Percentiles rank a stretch among this genome's conserved stretches.
These are phyloP conservation scores for Colletotrichum cuscutae DNA, from an alignment of 2,329 filamentous ascomycete genomes.

Conservation along the genomic window DNA sequence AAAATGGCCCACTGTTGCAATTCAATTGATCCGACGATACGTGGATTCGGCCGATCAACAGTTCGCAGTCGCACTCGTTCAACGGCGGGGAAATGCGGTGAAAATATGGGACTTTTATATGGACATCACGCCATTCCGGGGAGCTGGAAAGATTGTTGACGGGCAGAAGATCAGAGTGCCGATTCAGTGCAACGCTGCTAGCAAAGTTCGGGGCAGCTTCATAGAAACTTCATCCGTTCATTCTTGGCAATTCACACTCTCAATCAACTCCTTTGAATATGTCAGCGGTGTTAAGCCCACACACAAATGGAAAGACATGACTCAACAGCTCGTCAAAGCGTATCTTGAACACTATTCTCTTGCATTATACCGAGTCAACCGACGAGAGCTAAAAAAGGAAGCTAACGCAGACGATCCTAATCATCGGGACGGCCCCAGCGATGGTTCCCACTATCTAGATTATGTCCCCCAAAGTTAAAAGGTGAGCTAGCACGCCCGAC, in stretches of 20 bases:
- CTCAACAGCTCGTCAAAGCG: not conserved
- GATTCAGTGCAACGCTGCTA: not conserved
- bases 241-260: not conserved
- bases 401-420: not conserved
- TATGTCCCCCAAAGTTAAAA: not conserved
- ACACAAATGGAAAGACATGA: not conserved
- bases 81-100: not conserved
- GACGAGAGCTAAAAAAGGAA: not conserved
- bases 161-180: not conserved
- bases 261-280: not conserved
- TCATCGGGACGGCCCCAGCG: not conserved
- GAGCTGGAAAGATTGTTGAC: not conserved
- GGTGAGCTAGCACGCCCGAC: not conserved
- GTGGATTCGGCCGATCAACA: not conserved
- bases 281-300: not conserved
- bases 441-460: not conserved
- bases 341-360: not conserved
- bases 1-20: not conserved
- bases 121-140: not conserved
- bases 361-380: not conserved
- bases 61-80: not conserved
- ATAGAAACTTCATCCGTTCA: not conserved
- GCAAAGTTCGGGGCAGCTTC: not conserved
- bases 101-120: not conserved
- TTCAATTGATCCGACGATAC: not conserved